Conservation (phyloP, 1,284 basidiomycete genomes). For the Marasmius tenuissimus region DNA sequence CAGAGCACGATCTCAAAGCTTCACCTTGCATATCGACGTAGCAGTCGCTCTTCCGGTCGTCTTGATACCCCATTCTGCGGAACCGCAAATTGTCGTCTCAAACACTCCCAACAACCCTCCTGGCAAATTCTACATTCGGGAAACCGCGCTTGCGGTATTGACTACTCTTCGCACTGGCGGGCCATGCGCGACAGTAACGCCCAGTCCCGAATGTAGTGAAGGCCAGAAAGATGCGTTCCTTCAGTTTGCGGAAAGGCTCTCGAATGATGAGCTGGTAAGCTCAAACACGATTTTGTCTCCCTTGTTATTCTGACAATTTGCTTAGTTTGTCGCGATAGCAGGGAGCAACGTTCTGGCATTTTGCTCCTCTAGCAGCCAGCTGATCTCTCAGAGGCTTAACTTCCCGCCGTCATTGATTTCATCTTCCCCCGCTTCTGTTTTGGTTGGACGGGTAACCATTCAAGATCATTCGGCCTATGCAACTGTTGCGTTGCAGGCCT, state of each 20-base stretch:
- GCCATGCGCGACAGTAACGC: slow-evolving; percentile 43
- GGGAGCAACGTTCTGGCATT: slow-evolving; percentile 50
- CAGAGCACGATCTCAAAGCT: slow-evolving; percentile 16
- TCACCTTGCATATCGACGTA: slow-evolving; percentile 42
- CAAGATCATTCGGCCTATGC: slow-evolving; percentile 43
- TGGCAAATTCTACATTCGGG: slow-evolving; percentile 53
- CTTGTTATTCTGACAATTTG: slow-evolving; percentile 2
- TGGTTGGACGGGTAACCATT: slow-evolving; percentile 39
- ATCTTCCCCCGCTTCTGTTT: slow-evolving; percentile 26
- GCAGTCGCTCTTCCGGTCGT: slow-evolving; percentile 40
- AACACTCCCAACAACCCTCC: slow-evolving; percentile 40
- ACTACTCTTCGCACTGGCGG: slow-evolving; percentile 50
- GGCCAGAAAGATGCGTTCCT: slow-evolving; percentile 43
- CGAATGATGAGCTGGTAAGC: slow-evolving; percentile 51
- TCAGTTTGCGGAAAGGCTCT: slow-evolving; percentile 43
- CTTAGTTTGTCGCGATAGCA: slow-evolving; percentile 52
- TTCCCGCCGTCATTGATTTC: slow-evolving; percentile 33
- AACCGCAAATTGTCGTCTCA: slow-evolving; percentile 32
- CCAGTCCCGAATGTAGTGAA: slow-evolving; percentile 35
- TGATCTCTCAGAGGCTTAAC: slow-evolving; percentile 46
- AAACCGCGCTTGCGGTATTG: slow-evolving; percentile 44
- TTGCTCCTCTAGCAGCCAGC: slow-evolving; percentile 47
- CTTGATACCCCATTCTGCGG: slow-evolving; percentile 36
- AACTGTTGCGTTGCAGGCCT: slow-evolving; percentile 26
- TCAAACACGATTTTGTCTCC: not conserved